Percentiles rank a stretch among this genome's conserved stretches.
Conservation (phyloP, 2,329 filamentous ascomycete genomes). For the Cladosporium colombiae region DNA sequence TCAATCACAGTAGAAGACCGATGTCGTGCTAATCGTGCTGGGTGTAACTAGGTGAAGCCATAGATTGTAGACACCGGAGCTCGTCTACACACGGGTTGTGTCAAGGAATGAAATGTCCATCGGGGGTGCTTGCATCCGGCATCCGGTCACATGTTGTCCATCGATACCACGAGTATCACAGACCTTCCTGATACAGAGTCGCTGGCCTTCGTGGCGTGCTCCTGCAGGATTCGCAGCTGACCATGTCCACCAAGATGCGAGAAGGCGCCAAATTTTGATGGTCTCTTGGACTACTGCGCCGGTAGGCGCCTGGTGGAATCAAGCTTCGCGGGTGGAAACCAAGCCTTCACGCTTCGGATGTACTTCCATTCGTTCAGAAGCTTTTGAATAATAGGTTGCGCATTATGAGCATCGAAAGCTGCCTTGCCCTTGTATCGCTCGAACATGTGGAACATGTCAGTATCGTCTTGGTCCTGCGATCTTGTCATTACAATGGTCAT, state of each 20-base stretch:
- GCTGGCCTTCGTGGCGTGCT: neutral
- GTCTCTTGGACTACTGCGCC: neutral
- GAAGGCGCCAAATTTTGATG: neutral
- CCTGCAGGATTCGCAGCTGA: neutral
- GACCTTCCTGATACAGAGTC: neutral
- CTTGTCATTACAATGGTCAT: neutral
- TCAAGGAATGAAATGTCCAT: neutral
- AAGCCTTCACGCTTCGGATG: constrained; percentile 3
- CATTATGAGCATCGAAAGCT: constrained; percentile 37
- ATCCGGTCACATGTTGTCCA: neutral
- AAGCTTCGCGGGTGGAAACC: constrained; percentile 6
- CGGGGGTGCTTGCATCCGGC: neutral
- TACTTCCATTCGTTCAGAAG: constrained; percentile 22
- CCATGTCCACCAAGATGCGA: neutral
- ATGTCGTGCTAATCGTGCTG: neutral
- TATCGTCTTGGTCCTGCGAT: constrained; percentile 29
- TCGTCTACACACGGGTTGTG: neutral
- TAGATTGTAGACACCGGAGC: neutral
- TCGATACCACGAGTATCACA: neutral
- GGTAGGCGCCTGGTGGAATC: neutral
- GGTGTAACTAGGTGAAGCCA: neutral
- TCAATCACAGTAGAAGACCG: neutral
- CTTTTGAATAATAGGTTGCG: constrained; percentile 34
- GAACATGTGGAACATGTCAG: constrained; percentile 39
- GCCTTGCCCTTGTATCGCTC: constrained; percentile 35